Evolutionary conservation across 306 rosid genomes (phyloP), one percentile per base, ranked within the genome.

Genomic region (Begonia masoniana): DNA sequence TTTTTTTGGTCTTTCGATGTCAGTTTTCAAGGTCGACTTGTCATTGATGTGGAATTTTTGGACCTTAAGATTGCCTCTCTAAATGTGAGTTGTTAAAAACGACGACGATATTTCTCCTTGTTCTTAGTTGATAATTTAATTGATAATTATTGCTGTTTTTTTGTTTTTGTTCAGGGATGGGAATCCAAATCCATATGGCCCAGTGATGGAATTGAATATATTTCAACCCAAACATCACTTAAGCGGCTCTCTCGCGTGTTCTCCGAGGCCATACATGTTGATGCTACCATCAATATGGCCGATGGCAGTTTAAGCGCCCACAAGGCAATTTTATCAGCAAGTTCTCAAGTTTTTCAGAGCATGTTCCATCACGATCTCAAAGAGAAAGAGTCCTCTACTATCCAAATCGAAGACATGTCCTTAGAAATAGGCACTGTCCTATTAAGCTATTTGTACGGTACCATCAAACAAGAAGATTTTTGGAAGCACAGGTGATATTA

Each of bases 261-360:
- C 23, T 76, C 70, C 10, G 97, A 88, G 60, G 78, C 67, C 31
- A 80, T 84, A 64, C 83, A 65, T 60, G 76, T 87, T 21, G 95
- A 88, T 70, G 82, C 84, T 45, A 84, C 84, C 64, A 76, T 88
- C 50, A 63, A 64, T 63, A 78, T 80, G 2, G 62, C 76, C 0
- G 81, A 82, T 21, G 97, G 97, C 31, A 62, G 77, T 13, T 61
- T 84, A 68, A 74, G 60, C 68, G 88, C 95, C 64, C 97, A 88
- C 75, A 88, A 76, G 74, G 95, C 97, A 50, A 43, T 88, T 68
- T 50, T 84, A 49, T 82, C 97, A 0, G 84, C 95, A 15, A 84
- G 92, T 72, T 88, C 97, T 54, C 82, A 88, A 0, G 95, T 88
- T 69, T 84, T 88, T 64, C 77, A 70, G 47, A 79, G 95, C 76